Evolutionary conservation across 2,329 filamentous ascomycete species (phyloP).

Genomic region (Albophoma yamanashiensis): DNA sequence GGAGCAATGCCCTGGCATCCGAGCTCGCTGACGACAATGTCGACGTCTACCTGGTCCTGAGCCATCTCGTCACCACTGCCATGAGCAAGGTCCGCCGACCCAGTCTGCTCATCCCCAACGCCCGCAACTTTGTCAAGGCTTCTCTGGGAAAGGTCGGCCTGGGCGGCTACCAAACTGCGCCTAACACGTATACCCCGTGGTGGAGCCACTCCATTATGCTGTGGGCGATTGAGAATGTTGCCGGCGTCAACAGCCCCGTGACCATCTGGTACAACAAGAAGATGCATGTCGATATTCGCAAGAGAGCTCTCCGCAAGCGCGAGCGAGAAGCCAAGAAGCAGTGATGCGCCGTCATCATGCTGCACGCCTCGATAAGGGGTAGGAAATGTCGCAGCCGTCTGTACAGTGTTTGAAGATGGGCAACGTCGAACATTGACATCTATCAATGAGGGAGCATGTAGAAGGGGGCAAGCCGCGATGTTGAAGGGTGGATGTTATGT

Average conservation of each 20-base stretch:
- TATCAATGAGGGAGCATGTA: not conserved
- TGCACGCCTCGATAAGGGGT: not conserved
- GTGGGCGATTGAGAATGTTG: constrained; percentile 59
- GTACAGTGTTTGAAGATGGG: constrained; percentile 14
- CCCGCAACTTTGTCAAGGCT: constrained; percentile 70
- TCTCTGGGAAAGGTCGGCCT: constrained; percentile 73
- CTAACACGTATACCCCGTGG: constrained; percentile 81
- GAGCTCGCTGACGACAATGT: constrained; percentile 76
- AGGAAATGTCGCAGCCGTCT: not conserved
- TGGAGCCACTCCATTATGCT: constrained; percentile 88
- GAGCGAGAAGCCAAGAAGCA: constrained; percentile 70
- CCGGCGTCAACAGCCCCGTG: constrained; percentile 37
- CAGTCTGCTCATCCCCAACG: constrained; percentile 67
- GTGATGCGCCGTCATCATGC: constrained; percentile 8
- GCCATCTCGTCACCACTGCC: constrained; percentile 86
- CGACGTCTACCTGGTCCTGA: constrained; percentile 83
- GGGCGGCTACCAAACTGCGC: constrained; percentile 67
- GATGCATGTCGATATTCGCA: constrained; percentile 78
- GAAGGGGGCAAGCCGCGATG: not conserved
- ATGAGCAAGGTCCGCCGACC: constrained; percentile 92
- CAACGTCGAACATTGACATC: not conserved
- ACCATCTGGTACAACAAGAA: constrained; percentile 41
- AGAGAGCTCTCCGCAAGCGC: constrained; percentile 71
- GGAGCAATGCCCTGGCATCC: constrained; percentile 75
- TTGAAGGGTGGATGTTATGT: not conserved